Evolutionary conservation across 192 early-diverging fungal genomes (phyloP).

Genomic region (Blastocladiella britannica): DNA sequence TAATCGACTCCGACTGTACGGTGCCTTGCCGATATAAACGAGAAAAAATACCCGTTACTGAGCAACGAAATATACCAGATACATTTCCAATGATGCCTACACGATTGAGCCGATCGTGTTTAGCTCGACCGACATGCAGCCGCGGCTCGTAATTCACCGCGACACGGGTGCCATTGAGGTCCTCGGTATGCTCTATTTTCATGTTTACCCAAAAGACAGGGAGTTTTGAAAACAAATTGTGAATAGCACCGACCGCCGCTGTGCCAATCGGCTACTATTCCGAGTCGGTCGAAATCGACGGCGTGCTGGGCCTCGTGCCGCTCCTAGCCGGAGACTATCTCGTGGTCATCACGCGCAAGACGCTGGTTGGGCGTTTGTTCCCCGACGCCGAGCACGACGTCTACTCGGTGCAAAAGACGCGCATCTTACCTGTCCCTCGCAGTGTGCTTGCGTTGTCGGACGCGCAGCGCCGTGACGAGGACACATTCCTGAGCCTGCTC

Average conservation of each 20-base stretch:
- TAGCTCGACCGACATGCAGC: slow-evolving; percentile 7
- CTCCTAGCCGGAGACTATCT: slow-evolving; percentile 20
- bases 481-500: slow-evolving; percentile 35
- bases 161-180: slow-evolving; percentile 9
- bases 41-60: no score
- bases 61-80: no score
- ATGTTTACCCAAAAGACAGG: not conserved
- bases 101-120: not conserved
- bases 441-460: slow-evolving; percentile 10
- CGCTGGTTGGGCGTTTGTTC: slow-evolving; percentile 15
- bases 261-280: slow-evolving; percentile 14
- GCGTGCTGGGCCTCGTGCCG: slow-evolving; percentile 18
- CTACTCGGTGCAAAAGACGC: slow-evolving; percentile 17
- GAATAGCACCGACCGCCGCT: slow-evolving; percentile 8
- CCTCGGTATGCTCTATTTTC: not conserved
- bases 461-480: slow-evolving; percentile 30
- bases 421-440: slow-evolving; percentile 12
- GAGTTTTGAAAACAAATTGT: not conserved
- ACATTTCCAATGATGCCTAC: not conserved
- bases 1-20: no score
- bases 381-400: slow-evolving; percentile 11
- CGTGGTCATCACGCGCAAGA: slow-evolving; percentile 16
- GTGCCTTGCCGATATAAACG: no score
- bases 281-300: slow-evolving; percentile 18
- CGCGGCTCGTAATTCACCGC: slow-evolving; percentile 15